Evolutionary conservation across 2,329 filamentous ascomycete genomes (phyloP), one percentile per base, ranked within the genome.

Genomic region (Lasiodiplodia sp.): DNA sequence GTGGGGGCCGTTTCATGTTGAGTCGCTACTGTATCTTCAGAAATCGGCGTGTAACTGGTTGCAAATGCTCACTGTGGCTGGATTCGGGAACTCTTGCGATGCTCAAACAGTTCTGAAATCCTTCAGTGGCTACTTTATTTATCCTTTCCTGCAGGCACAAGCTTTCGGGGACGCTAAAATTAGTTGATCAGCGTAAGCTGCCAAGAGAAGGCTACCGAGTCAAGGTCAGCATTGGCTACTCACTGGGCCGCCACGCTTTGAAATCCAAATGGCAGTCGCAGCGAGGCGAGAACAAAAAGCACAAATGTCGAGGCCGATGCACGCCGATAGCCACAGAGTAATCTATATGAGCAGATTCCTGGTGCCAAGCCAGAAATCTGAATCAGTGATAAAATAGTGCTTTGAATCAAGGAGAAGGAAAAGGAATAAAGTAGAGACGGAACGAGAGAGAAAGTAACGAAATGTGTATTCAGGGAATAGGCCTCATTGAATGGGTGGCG

Each of bases 111-210:
- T 4, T 18, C 10, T 18, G 6, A 16, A 31, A 7, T 18, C 12
- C 4, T 18, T 10, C n/a, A 18, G n/a, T 10, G 11, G 51, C 14
- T 14, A 53, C 25, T 23, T 53, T 28, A 18, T 8, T 51, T 51
- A 12, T 11, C 47, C 25, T 28, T 21, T 23, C 16, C 11, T 7
- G n/a, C 55, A 14, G 12, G 16, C 55, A 37, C 34, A 47, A 10
- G 44, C n/a, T 10, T 25, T 21, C 5, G n/a, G 3, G 2, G 31
- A 34, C 2, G 55, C 34, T 11, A 25, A 58, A 58, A 38, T 25
- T 58, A 58, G 12, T 10, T 58, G 37, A 58, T 58, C 55, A 4
- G 37, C 55, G 55, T 58, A 38, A 58, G 55, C 55, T 38, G 34
- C 55, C 55, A 58, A 58, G 55, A 44, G 16, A 11, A 31, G 2